A percentile compares a stretch with the other conserved stretches of the same genome.
These are phyloP conservation scores for Penicillium sp. DNA, from an alignment of 2,329 filamentous ascomycete species.

Conservation along the genomic window DNA sequence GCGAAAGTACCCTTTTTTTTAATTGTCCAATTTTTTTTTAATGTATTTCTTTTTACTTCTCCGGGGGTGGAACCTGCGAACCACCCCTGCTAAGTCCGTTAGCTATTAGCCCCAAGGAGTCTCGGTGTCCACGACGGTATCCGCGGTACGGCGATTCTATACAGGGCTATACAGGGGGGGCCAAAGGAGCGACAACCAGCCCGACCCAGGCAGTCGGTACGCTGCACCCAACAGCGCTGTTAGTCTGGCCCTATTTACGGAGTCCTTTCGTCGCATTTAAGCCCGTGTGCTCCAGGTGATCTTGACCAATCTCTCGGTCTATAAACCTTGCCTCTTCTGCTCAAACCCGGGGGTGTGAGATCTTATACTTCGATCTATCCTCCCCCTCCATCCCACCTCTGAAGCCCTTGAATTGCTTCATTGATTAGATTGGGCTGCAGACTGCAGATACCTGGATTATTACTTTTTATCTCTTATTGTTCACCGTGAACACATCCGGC, in stretches of 20 bases:
- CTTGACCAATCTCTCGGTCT: constrained; percentile 20
- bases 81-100: neutral
- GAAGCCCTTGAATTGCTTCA: neutral
- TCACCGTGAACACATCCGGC: too few species aligned
- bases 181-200: constrained; percentile 25
- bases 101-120: constrained; percentile 16
- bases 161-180: constrained; percentile 26
- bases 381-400: neutral
- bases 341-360: constrained; percentile 1
- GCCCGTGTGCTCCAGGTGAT: constrained; percentile 22
- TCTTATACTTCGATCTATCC: constrained; percentile 12
- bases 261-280: constrained; percentile 20
- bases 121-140: too few species aligned
- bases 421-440: too few species aligned
- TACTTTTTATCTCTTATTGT: too few species aligned
- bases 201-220: constrained; percentile 19
- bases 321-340: constrained; percentile 17
- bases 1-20: constrained; percentile 13
- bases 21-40: too few species aligned
- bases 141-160: constrained; percentile 27
- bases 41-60: constrained; percentile 13
- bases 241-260: constrained; percentile 17
- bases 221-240: constrained; percentile 24
- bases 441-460: too few species aligned
- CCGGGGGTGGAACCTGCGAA: constrained; percentile 21